Conservation (phyloP, 2,329 filamentous ascomycete genomes). For the Whalleya microplaca region DNA sequence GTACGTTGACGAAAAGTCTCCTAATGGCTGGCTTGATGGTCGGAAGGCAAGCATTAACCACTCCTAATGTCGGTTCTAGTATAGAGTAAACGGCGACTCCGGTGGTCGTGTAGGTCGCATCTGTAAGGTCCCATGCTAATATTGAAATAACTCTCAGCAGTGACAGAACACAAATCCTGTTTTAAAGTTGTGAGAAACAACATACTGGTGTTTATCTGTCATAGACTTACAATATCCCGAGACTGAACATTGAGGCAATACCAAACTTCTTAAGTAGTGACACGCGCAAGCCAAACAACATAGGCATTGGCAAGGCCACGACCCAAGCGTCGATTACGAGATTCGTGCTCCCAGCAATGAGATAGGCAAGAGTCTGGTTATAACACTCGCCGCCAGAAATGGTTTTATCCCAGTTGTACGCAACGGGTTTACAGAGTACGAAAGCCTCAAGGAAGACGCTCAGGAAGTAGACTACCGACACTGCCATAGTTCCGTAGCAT, state of each 20-base stretch:
- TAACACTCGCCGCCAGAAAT: constrained; percentile 11
- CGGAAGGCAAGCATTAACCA: constrained; percentile 21
- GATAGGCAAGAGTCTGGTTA: background rate
- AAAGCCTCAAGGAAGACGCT: constrained; percentile 14
- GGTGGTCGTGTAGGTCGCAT: constrained; percentile 6
- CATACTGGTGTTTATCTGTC: background rate
- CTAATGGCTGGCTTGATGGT: constrained; percentile 13
- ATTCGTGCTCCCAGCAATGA: constrained; percentile 15
- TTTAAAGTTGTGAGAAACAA: background rate
- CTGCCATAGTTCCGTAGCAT: constrained; percentile 11
- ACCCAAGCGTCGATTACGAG: constrained; percentile 19
- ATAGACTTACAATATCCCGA: constrained; percentile 18
- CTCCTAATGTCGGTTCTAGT: constrained; percentile 17
- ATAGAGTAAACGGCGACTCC: constrained; percentile 3
- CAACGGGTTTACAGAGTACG: constrained; percentile 7
- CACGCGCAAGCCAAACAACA: constrained; percentile 13
- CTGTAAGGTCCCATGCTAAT: constrained; percentile 3
- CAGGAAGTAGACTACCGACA: constrained; percentile 6
- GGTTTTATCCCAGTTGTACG: constrained; percentile 21
- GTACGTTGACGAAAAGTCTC: background rate
- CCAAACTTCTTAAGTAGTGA: constrained; percentile 7
- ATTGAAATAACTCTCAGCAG: constrained; percentile 1
- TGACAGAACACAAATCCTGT: constrained; percentile 10
- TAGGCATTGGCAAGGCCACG: constrained; percentile 19
- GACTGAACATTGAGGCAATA: constrained; percentile 21